Percentiles rank a stretch among this genome's conserved stretches.
Evolutionary conservation across 2,329 filamentous ascomycete genomes (phyloP).

Genomic region (Colletotrichum horii): DNA sequence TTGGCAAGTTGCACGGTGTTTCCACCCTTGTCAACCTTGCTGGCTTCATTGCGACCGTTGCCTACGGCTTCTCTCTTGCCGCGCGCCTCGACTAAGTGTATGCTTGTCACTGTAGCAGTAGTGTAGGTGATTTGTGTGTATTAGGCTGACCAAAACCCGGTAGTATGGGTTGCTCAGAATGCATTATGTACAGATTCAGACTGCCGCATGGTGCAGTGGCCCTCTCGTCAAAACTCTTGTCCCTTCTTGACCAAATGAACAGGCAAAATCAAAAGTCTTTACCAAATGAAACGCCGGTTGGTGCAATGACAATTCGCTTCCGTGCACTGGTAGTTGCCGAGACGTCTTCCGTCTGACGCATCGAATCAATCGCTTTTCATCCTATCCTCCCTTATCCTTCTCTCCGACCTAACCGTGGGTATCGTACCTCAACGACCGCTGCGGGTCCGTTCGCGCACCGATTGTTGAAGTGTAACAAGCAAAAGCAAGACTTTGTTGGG

Average conservation of each 20-base stretch:
- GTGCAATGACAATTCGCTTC: constrained; percentile 6
- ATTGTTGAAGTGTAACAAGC: constrained; percentile 5
- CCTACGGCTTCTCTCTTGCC: constrained; percentile 79
- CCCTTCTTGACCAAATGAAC: background rate
- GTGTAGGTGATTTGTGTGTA: background rate
- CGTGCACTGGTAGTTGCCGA: background rate
- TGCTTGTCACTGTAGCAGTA: background rate
- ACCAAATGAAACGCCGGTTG: constrained; percentile 13
- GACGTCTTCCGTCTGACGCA: background rate
- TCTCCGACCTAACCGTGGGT: constrained; percentile 13
- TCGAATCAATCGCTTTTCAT: background rate
- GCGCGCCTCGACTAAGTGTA: constrained; percentile 57
- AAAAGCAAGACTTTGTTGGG: background rate
- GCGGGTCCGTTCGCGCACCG: constrained; percentile 3
- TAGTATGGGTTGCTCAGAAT: background rate
- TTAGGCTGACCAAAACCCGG: background rate
- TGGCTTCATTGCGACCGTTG: constrained; percentile 71
- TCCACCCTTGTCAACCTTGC: constrained; percentile 81
- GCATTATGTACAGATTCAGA: constrained; percentile 1
- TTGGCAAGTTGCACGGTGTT: constrained; percentile 79
- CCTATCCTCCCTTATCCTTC: background rate
- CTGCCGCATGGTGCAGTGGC: background rate
- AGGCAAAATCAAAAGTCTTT: background rate
- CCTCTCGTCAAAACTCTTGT: background rate
- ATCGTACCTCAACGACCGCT: constrained; percentile 3